Evolutionary conservation across 2,329 filamentous ascomycete species (phyloP).

Genomic region (Amauroascus verrucosus): DNA sequence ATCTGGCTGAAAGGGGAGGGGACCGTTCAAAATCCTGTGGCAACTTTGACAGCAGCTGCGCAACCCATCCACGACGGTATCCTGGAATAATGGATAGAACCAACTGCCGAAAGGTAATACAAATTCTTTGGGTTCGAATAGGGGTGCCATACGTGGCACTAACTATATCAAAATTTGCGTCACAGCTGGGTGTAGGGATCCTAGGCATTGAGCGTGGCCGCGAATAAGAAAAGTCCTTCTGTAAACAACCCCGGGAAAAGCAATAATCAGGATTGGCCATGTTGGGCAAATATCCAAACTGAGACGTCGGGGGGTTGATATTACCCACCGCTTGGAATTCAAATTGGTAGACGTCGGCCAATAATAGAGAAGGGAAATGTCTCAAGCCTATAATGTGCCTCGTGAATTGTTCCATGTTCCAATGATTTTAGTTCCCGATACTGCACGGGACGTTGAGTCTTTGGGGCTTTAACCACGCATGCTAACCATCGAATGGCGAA

Average conservation of each 20-base stretch:
- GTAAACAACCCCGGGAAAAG: not conserved
- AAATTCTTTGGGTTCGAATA: slow-evolving; percentile 3
- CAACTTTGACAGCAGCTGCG: not conserved
- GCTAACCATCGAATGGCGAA: not conserved
- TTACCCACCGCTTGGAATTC: too few relatives aligned
- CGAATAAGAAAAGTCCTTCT: not conserved
- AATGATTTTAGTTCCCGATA: not conserved
- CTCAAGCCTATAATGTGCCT: not conserved
- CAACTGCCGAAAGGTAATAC: slow-evolving; percentile 1
- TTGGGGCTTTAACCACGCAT: not conserved
- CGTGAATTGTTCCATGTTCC: not conserved
- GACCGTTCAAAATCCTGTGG: not conserved
- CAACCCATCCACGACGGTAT: not conserved
- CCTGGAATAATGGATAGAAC: not conserved
- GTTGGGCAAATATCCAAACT: not conserved
- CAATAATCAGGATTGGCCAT: not conserved
- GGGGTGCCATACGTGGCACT: slow-evolving; percentile 12
- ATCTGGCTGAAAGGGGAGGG: too few relatives aligned
- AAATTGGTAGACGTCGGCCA: too few relatives aligned
- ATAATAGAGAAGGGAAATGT: not conserved
- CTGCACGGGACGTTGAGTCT: not conserved
- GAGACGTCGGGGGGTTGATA: too few relatives aligned
- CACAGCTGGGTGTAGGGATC: slow-evolving; percentile 1
- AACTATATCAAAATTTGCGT: slow-evolving; percentile 4
- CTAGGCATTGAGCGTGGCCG: not conserved